phyloP scores from a whole-genome alignment of 805 yeast species.

The Cyberlindnera bimundalis region DNA sequence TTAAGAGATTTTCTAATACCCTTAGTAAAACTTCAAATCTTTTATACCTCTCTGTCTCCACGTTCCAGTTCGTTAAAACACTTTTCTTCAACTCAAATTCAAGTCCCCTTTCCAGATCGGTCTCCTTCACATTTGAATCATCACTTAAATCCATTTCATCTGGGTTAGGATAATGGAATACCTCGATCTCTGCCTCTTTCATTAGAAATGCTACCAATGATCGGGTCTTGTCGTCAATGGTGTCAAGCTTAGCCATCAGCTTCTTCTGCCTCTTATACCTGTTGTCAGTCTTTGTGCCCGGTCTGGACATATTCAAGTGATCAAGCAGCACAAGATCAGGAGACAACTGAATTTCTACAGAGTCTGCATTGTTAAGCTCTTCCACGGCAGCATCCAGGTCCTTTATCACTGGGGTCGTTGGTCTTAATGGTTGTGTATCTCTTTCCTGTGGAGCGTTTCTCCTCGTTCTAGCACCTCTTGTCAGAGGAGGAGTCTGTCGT shows the following conservation, averaged over 20 bases:
- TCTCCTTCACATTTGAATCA: constrained; percentile 1
- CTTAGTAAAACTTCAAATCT: constrained; percentile 17
- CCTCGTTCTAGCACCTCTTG: constrained; percentile 4
- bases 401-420: background rate
- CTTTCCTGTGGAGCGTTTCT: background rate
- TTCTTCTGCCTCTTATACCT: constrained; percentile 17
- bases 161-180: constrained; percentile 15
- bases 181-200: constrained; percentile 16
- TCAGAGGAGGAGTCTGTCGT: background rate
- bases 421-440: background rate
- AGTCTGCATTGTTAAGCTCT: background rate
- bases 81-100: constrained; percentile 20
- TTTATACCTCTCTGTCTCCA: constrained; percentile 10
- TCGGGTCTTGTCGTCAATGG: constrained; percentile 15
- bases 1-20: constrained; percentile 14
- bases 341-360: constrained; percentile 9
- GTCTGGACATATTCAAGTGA: constrained; percentile 19
- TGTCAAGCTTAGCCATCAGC: constrained; percentile 2
- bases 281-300: constrained; percentile 22
- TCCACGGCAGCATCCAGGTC: constrained; percentile 6
- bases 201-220: constrained; percentile 15
- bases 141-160: constrained; percentile 12
- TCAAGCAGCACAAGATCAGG: constrained; percentile 19
- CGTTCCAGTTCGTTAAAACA: constrained; percentile 9
- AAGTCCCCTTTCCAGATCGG: constrained; percentile 13